Conservation (phyloP, 2,329 filamentous ascomycete species). For the Clonostachys rhizophaga region DNA sequence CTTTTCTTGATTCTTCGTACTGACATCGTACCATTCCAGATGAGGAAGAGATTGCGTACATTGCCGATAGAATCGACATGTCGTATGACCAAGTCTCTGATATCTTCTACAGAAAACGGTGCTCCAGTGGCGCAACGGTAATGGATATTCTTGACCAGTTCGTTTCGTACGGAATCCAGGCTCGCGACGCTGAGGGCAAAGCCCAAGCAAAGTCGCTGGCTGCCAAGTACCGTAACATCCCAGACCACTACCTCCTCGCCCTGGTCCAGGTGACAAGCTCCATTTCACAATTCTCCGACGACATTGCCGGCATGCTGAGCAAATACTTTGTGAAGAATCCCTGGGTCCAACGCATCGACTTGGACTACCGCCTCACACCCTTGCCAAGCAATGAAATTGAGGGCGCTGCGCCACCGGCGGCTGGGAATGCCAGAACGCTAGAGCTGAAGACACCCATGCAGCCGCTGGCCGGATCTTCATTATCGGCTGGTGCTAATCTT, state of each 20-base stretch:
- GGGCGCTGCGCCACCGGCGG: neutral
- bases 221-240: conserved; percentile 33
- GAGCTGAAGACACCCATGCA: neutral
- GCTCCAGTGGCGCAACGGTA: conserved; percentile 32
- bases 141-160: conserved; percentile 37
- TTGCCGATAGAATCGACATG: conserved; percentile 36
- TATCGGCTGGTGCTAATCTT: conserved; percentile 8
- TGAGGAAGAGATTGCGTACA: conserved; percentile 33
- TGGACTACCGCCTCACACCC: conserved; percentile 32
- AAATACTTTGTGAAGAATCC: conserved; percentile 33
- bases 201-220: conserved; percentile 23
- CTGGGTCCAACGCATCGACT: conserved; percentile 24
- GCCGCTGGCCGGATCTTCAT: neutral
- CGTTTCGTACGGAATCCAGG: conserved; percentile 26
- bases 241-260: conserved; percentile 33
- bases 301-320: conserved; percentile 34
- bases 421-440: conserved; percentile 1
- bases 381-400: conserved; percentile 23
- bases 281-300: conserved; percentile 24
- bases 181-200: conserved; percentile 19
- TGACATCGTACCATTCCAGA: conserved; percentile 9
- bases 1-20: no score
- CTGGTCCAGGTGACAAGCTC: conserved; percentile 33
- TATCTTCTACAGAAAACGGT: conserved; percentile 30
- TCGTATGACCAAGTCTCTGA: conserved; percentile 31